Base-by-base conservation (phyloP, 345 rosid species). In the Geranium rotundifolium region DNA sequence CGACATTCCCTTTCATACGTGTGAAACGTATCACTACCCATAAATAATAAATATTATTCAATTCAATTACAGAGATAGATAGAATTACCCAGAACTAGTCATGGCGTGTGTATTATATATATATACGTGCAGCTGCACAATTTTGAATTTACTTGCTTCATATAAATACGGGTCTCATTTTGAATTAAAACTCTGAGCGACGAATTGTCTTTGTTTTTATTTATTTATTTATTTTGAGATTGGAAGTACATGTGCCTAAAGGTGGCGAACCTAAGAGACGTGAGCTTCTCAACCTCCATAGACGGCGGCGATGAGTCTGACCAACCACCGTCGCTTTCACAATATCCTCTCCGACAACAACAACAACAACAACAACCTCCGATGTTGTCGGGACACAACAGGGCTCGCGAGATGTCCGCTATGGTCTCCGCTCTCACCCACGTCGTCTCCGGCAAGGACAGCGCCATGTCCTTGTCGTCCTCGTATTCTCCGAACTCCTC, bases 401-500 rank as follows among this genome's bases (percentile, higher is more conserved):
- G 66, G 17, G 65, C 68, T 2, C 65, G 75, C 2, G 96, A 86
- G 83, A 82, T 78, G 87, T 81, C 95, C 0, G 83, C 84, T 0
- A 86, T 91, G 74, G 93, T 88, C 4, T 79, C 91, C 0, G 93
- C 91, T 17, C 82, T 88, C 7, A 78, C 95, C 13, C 82, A 80
- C 13, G 93, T 84, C 31, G 84, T 82, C 19, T 82, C 89, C 0
- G 82, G 87, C 27, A 23, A 23, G 27, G 27, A 23, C 27, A 23
- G 27, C 27, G 2, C 27, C 27, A 23, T 23, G 27, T 23, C 27
- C 27, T 23, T 5, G 75, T 69, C 4, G 18, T 76, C n/a, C 59
- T 34, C 10, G 67, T 56, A 61, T 12, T 19, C 74, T 8, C 19
- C 41, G 2, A 34, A 34, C 10, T 34, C 41, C 10, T 34, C 41